Conservation (phyloP, 2,329 filamentous ascomycete genomes). For the Hypoxylon rubiginosum region DNA sequence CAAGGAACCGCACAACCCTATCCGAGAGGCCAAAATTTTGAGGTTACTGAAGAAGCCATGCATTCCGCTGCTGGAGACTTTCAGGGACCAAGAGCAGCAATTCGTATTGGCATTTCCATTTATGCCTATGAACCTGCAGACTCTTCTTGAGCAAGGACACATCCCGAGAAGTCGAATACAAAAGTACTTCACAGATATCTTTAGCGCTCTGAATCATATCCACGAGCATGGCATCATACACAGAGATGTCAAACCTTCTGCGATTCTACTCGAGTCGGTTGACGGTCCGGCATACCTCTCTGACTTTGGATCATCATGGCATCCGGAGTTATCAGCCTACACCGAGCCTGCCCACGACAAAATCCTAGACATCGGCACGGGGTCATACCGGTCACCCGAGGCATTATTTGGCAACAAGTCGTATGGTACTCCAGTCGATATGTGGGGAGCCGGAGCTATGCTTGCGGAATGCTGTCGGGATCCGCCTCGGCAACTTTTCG, state of each 20-base stretch:
- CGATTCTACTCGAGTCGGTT: constrained; percentile 78
- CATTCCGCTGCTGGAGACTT: constrained; percentile 79
- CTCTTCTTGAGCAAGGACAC: constrained; percentile 70
- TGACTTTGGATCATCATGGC: constrained; percentile 95
- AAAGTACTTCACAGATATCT: constrained; percentile 73
- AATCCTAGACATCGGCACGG: constrained; percentile 93
- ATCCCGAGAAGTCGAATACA: constrained; percentile 53
- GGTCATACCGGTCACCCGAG: constrained; percentile 90
- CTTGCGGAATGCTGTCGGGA: constrained; percentile 78
- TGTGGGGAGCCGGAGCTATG: constrained; percentile 91
- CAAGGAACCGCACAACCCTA: constrained; percentile 84
- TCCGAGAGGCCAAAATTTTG: constrained; percentile 83
- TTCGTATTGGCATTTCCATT: constrained; percentile 90
- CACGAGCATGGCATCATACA: constrained; percentile 86
- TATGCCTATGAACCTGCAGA: constrained; percentile 78
- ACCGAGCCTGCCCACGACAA: constrained; percentile 77
- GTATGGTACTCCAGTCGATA: constrained; percentile 81
- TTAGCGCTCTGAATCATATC: constrained; percentile 77
- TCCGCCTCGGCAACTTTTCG: constrained; percentile 77
- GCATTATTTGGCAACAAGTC: constrained; percentile 84
- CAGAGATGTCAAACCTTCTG: constrained; percentile 93
- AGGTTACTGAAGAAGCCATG: constrained; percentile 66
- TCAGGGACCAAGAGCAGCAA: constrained; percentile 76
- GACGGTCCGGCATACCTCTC: constrained; percentile 82
- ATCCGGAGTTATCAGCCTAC: constrained; percentile 67